Evolutionary conservation across 2,329 filamentous ascomycete genomes (phyloP), one percentile per base, ranked within the genome.

Genomic region (Calonectria pauciramosa): DNA sequence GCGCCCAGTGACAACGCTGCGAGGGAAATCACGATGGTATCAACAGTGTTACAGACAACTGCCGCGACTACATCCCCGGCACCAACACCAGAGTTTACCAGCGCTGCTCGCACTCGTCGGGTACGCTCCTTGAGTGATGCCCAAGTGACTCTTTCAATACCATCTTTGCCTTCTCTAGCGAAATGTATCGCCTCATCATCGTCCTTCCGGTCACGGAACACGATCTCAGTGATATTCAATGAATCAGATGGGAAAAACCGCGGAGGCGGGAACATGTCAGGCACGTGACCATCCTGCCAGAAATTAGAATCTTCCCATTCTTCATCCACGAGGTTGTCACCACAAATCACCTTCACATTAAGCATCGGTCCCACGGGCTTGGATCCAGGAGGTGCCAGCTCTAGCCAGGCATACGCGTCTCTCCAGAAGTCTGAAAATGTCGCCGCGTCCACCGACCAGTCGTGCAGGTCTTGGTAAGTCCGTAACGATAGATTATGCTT

Each of bases 41-140:
- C 16, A n/a, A 75, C 71, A 1, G 73, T 71, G n/a, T 75, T 75
- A 3, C 67, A 73, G 2, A 75, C 68, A 23, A 75, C 71, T 2
- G 67, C 73, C 30, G 69, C 70, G 6, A 75, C 41, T 3, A 70
- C 49, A n/a, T 75, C 70, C 1, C 70, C 73, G 8, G 54, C 7
- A 10, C 4, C 26, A 26, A 75, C 47, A 9, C 41, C 56, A 4
- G 73, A 70, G 28, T 54, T 75, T 1, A 47, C 20, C 56, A 75
- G 14, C 4, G 73, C 66, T 26, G 23, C 49, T 7, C 73, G 38
- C 4, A 52, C 47, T n/a, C 32, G 10, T 11, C 66, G 70, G 7
- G 60, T 34, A 7, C 70, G 73, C 9, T 70, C 41, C 30, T 41
- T 38, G 14, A 75, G 30, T 1, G 49, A 20, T 4, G 28, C 23